Conservation (phyloP, 345 rosid genomes). For the Hevea brasiliensis region DNA sequence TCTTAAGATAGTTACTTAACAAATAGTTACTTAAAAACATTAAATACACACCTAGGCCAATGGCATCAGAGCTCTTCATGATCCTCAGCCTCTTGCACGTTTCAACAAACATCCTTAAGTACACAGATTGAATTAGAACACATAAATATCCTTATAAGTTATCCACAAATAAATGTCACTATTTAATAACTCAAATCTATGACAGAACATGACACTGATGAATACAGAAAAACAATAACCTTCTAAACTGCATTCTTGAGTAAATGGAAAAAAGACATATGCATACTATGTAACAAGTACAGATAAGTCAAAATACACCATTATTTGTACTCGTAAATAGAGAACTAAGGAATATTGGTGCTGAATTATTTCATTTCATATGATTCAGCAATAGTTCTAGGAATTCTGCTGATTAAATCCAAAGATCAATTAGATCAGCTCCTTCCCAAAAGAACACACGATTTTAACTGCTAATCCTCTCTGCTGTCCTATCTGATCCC, state of each 20-base stretch:
- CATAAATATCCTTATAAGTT: neutral
- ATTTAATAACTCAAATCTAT: neutral
- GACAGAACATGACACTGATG: neutral
- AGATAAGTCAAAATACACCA: neutral
- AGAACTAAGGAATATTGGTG: neutral
- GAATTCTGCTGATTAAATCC: neutral
- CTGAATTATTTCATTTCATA: neutral
- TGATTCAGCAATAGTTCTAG: neutral
- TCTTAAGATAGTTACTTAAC: neutral
- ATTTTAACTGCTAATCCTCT: neutral
- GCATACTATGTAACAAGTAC: neutral
- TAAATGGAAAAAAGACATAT: neutral
- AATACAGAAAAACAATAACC: neutral
- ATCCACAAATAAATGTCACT: neutral
- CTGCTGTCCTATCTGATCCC: neutral
- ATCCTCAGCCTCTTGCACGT: constrained; percentile 38
- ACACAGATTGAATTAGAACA: neutral
- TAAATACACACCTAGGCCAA: constrained; percentile 30
- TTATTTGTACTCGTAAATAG: neutral
- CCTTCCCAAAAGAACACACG: neutral
- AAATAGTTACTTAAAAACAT: neutral
- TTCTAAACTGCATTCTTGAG: neutral
- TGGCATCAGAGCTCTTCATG: constrained; percentile 40
- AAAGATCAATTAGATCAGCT: neutral
- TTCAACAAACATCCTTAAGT: constrained; percentile 33